A percentile compares a stretch with the other conserved stretches of the same genome.
Conservation (phyloP, 2,329 filamentous ascomycete species). For the Talaromyces marneffei region DNA sequence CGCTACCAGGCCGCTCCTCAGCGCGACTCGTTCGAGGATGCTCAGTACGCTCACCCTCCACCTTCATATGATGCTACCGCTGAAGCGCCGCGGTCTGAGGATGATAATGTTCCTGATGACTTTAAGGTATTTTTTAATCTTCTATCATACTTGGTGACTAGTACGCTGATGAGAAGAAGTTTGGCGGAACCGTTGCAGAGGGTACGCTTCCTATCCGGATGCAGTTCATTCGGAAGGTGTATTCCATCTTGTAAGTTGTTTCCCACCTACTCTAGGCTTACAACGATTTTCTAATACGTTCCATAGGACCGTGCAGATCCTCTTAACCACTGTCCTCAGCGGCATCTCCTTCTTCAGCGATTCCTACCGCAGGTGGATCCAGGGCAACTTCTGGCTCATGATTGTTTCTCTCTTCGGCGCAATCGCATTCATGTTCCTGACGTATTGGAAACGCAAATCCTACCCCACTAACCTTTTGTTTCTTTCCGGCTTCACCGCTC, state of each 20-base stretch:
- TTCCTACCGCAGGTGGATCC: constrained; percentile 80
- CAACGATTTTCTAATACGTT: neutral
- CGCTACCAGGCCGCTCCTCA: constrained; percentile 81
- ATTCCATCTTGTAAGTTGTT: constrained; percentile 72
- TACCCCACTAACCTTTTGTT: constrained; percentile 94
- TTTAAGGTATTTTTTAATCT: constrained; percentile 64
- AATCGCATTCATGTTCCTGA: constrained; percentile 77
- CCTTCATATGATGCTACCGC: constrained; percentile 54
- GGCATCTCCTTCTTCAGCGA: constrained; percentile 78
- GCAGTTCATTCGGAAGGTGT: constrained; percentile 96
- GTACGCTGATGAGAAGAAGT: constrained; percentile 47
- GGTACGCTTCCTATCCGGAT: constrained; percentile 93
- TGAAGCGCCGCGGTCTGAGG: constrained; percentile 62
- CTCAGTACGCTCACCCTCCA: constrained; percentile 66
- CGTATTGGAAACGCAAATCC: constrained; percentile 92
- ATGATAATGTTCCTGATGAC: constrained; percentile 91
- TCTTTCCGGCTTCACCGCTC: constrained; percentile 78
- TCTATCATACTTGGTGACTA: neutral
- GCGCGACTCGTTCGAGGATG: constrained; percentile 76
- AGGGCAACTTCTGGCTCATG: constrained; percentile 74
- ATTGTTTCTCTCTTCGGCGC: constrained; percentile 80
- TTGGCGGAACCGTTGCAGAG: constrained; percentile 87
- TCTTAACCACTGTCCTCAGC: constrained; percentile 75
- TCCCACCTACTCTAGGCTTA: neutral
- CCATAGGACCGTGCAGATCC: constrained; percentile 71